A percentile compares a stretch with the other conserved stretches of the same genome.
Evolutionary conservation across 2,329 filamentous ascomycete species (phyloP).

Genomic region (Niveomyces coronatus): DNA sequence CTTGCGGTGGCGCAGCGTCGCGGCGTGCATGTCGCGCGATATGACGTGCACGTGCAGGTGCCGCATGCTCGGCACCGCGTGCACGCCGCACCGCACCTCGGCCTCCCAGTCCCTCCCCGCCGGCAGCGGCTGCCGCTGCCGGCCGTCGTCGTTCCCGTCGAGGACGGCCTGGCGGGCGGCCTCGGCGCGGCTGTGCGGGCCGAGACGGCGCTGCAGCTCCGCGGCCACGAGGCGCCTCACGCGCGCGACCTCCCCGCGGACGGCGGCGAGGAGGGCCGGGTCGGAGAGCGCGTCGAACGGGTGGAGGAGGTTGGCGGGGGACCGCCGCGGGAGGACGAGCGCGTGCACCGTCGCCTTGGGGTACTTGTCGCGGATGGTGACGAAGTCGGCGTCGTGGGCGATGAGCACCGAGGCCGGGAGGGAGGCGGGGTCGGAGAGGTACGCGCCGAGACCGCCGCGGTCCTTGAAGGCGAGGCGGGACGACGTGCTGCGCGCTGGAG

Average conservation of each 20-base stretch:
- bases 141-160: conserved; percentile 38
- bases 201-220: conserved; percentile 63
- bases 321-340: conserved; percentile 72
- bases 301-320: conserved; percentile 49
- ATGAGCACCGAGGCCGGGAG: conserved; percentile 53
- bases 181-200: conserved; percentile 53
- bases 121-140: conserved; percentile 43
- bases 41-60: conserved; percentile 87
- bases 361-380: conserved; percentile 71
- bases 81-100: conserved; percentile 69
- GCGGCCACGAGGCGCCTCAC: conserved; percentile 57
- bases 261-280: conserved; percentile 52
- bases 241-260: conserved; percentile 49
- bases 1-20: conserved; percentile 63
- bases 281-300: conserved; percentile 73
- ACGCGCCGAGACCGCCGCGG: conserved; percentile 55
- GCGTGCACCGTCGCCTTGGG: conserved; percentile 80
- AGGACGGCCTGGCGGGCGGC: conserved; percentile 55
- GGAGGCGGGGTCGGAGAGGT: conserved; percentile 52
- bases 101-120: conserved; percentile 65
- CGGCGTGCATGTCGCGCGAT: conserved; percentile 66
- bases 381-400: conserved; percentile 56
- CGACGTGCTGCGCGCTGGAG: conserved; percentile 12
- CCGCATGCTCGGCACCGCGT: conserved; percentile 83
- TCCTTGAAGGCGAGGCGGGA: conserved; percentile 28